Percentiles rank a stretch among this genome's conserved stretches.
Evolutionary conservation across 1,139 yeast species (phyloP).

Genomic region (Hyphopichia burtonii): DNA sequence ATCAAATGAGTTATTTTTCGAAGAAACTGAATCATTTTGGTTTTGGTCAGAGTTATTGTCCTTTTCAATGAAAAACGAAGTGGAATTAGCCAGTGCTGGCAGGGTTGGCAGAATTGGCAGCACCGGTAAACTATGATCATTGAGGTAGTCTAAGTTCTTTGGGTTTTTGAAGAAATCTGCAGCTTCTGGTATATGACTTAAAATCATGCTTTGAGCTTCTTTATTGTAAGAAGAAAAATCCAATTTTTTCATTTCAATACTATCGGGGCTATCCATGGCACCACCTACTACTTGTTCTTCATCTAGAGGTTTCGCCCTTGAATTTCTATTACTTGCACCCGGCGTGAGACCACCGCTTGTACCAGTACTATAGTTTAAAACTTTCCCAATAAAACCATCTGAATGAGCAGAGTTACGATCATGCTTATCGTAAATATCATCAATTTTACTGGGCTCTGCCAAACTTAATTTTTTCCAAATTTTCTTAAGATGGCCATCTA

Average conservation of each 20-base stretch:
- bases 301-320: slow-evolving; percentile 6
- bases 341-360: neutral
- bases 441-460: neutral
- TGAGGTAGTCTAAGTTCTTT: neutral
- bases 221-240: slow-evolving; percentile 35
- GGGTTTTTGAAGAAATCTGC: neutral
- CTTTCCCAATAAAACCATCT: neutral
- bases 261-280: slow-evolving; percentile 14
- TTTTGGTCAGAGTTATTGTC: neutral
- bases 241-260: slow-evolving; percentile 35
- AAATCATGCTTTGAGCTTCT: slow-evolving; percentile 41
- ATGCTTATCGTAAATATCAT: neutral
- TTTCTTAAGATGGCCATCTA: neutral
- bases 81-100: neutral
- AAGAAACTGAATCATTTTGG: neutral
- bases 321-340: neutral
- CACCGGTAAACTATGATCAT: neutral
- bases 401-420: neutral
- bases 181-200: slow-evolving; percentile 33
- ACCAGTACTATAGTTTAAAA: neutral
- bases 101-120: neutral
- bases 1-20: neutral
- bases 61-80: neutral
- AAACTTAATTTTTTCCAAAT: neutral
- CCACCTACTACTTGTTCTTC: slow-evolving; percentile 22